A percentile compares a stretch with the other conserved stretches of the same genome.
Evolutionary conservation across 108 stramenopile species (phyloP).

Genomic region (Parietichytrium sp.): DNA sequence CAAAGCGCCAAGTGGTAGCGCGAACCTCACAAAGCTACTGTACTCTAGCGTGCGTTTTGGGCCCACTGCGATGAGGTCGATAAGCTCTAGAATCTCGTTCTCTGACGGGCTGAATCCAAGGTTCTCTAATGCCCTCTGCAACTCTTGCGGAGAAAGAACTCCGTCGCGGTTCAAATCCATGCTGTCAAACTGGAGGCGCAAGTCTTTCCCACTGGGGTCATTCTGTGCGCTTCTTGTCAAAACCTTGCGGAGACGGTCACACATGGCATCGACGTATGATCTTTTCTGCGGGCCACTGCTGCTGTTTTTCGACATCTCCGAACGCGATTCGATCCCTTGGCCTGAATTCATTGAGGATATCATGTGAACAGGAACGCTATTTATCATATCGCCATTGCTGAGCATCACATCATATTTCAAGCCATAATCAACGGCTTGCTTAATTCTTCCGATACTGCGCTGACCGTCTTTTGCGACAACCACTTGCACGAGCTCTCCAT

Average conservation of each 20-base stretch:
- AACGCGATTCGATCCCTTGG: too few relatives aligned
- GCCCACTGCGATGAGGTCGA: neutral
- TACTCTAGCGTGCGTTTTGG: neutral
- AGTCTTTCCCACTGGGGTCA: neutral
- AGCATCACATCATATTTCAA: slow-evolving; percentile 24
- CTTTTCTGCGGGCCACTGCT: too few relatives aligned
- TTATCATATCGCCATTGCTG: neutral
- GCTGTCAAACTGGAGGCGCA: slow-evolving; percentile 2
- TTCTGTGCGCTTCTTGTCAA: neutral
- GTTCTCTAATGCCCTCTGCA: neutral
- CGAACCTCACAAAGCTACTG: slow-evolving; percentile 11
- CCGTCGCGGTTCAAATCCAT: neutral
- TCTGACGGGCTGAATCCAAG: slow-evolving; percentile 17
- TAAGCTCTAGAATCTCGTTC: neutral
- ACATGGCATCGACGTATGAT: slow-evolving; percentile 13
- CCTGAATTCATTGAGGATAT: too few relatives aligned
- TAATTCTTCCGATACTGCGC: neutral
- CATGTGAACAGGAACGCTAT: neutral
- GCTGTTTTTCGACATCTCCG: too few relatives aligned
- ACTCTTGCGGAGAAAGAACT: neutral
- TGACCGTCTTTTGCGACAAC: neutral
- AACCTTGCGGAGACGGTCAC: neutral
- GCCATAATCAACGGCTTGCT: neutral
- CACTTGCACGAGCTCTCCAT: slow-evolving; percentile 5
- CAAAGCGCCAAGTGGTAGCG: neutral